These are phyloP conservation scores for Hawksworthiomyces lignivorus DNA, from an alignment of 2,329 filamentous ascomycete genomes.

Conservation along the genomic window DNA sequence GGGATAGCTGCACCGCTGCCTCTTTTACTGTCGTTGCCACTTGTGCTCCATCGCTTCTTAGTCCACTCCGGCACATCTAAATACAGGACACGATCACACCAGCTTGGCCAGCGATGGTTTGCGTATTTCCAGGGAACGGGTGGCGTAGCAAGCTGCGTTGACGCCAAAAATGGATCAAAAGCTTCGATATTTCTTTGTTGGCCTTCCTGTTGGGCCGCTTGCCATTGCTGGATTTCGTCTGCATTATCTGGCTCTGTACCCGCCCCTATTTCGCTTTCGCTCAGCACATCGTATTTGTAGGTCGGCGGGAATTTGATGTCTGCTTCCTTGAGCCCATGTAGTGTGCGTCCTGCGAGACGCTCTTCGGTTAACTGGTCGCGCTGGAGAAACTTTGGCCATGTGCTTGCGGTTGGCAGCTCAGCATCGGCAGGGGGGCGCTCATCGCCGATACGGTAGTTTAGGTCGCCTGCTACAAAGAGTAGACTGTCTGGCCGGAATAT, in stretches of 20 bases:
- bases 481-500: slow-evolving; percentile 71
- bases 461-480: slow-evolving; percentile 81
- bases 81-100: slow-evolving; percentile 88
- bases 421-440: slow-evolving; percentile 54
- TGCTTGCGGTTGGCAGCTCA: slow-evolving; percentile 53
- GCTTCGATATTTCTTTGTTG: too few species aligned
- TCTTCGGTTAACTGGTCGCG: slow-evolving; percentile 76
- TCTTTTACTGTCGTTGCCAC: not conserved
- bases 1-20: not conserved
- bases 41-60: slow-evolving; percentile 16
- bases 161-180: slow-evolving; percentile 15
- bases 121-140: slow-evolving; percentile 63
- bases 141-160: slow-evolving; percentile 26
- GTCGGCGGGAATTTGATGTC: slow-evolving; percentile 77
- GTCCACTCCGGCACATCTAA: slow-evolving; percentile 53
- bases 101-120: slow-evolving; percentile 76
- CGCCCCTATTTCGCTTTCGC: slow-evolving; percentile 17
- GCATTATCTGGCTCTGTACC: slow-evolving; percentile 23
- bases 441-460: slow-evolving; percentile 86
- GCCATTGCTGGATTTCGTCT: slow-evolving; percentile 16
- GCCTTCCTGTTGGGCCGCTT: not conserved
- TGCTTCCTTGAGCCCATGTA: slow-evolving; percentile 73
- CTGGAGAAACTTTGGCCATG: slow-evolving; percentile 60
- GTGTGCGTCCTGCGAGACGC: slow-evolving; percentile 56
- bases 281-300: slow-evolving; percentile 69